Percentiles rank a stretch among this genome's conserved stretches.
These are phyloP conservation scores for Domatiomyces globalis DNA, from an alignment of 2,329 filamentous ascomycete genomes.

Conservation along the genomic window DNA sequence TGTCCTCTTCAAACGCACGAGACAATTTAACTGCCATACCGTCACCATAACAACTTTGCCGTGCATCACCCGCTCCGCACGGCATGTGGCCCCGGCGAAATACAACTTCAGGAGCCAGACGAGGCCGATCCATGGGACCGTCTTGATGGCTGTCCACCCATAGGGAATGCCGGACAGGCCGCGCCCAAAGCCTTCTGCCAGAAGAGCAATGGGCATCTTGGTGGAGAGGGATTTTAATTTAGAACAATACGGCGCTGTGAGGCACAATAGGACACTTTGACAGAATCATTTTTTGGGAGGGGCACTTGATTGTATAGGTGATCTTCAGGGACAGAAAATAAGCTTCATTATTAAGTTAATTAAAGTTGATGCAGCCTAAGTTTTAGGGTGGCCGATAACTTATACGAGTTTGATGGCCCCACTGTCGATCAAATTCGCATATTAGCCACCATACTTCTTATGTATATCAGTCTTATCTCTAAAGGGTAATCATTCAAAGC, in stretches of 20 bases:
- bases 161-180: slow-evolving; percentile 42
- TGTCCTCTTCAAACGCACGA: background rate
- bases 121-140: slow-evolving; percentile 37
- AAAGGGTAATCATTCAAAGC: no score
- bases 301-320: no score
- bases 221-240: background rate
- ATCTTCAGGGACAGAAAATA: no score
- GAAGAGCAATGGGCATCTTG: slow-evolving; percentile 48
- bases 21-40: slow-evolving; percentile 30
- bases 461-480: no score
- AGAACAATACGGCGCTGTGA: background rate
- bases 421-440: no score
- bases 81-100: slow-evolving; percentile 60
- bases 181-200: slow-evolving; percentile 39
- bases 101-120: slow-evolving; percentile 56
- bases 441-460: no score
- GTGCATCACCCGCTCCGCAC: slow-evolving; percentile 71
- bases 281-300: background rate
- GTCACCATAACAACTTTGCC: slow-evolving; percentile 90
- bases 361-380: background rate
- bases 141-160: slow-evolving; percentile 38
- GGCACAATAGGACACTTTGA: background rate
- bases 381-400: no score
- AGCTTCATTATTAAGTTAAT: background rate
- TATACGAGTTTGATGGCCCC: no score